phyloP scores from a whole-genome alignment of 768 basidiomycete species.

The Pleurotus platypus region DNA sequence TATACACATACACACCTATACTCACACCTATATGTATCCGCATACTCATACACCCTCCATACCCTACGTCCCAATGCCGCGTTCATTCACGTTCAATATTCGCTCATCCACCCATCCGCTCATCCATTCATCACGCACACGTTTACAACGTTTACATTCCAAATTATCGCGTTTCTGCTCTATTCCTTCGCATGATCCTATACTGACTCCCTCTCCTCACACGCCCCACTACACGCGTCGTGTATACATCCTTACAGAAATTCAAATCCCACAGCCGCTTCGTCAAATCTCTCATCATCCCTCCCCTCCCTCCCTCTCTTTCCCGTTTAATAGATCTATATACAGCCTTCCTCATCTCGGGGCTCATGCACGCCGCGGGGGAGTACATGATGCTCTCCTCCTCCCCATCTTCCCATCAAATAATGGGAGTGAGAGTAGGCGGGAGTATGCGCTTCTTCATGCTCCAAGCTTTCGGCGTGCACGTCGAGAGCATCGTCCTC shows the following conservation, averaged over 20 bases:
- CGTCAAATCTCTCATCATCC: conserved; percentile 18
- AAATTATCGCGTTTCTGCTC: background rate
- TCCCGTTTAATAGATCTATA: conserved; percentile 27
- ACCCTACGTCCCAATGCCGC: too few species aligned
- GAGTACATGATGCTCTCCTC: conserved; percentile 16
- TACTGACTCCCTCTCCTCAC: conserved; percentile 7
- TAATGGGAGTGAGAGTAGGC: conserved; percentile 1
- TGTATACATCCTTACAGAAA: background rate
- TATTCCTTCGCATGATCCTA: conserved; percentile 1
- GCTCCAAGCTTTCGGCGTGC: conserved; percentile 24
- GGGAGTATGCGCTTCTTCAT: conserved; percentile 21
- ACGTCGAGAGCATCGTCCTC: conserved; percentile 19
- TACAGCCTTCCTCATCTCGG: conserved; percentile 27
- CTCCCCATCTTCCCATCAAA: background rate
- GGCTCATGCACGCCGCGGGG: conserved; percentile 21
- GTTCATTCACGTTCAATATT: too few species aligned
- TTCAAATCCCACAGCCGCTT: conserved; percentile 17
- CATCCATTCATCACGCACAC: too few species aligned
- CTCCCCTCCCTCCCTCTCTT: conserved; percentile 11
- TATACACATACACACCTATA: too few species aligned
- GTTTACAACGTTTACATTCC: too few species aligned
- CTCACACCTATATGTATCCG: too few species aligned
- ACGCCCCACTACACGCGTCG: too few species aligned
- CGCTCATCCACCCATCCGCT: too few species aligned
- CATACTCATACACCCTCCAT: too few species aligned